These are phyloP conservation scores for Annulohypoxylon truncatum DNA, from an alignment of 2,329 filamentous ascomycete genomes.

Conservation along the genomic window DNA sequence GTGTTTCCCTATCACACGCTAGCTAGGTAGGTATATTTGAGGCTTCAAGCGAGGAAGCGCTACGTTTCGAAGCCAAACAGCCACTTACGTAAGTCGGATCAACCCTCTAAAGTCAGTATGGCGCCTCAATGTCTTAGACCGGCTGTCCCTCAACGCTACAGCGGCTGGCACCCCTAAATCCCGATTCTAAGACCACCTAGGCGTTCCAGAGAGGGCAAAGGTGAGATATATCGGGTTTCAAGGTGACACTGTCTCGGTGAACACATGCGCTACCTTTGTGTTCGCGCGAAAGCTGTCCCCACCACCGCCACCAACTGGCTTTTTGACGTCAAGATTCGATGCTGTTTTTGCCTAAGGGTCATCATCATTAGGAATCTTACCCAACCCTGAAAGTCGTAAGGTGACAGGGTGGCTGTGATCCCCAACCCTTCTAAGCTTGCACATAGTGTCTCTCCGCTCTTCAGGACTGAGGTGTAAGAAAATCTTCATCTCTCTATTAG, in stretches of 20 bases:
- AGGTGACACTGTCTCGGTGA: constrained; percentile 35
- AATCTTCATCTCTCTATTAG: constrained; percentile 1
- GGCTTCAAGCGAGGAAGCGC: background rate
- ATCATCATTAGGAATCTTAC: constrained; percentile 3
- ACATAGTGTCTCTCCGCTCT: constrained; percentile 21
- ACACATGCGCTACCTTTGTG: constrained; percentile 10
- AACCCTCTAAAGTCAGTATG: constrained; percentile 12
- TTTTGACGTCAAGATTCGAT: constrained; percentile 10
- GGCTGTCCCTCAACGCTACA: constrained; percentile 25
- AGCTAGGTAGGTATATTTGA: background rate
- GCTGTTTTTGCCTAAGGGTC: background rate
- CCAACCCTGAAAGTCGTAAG: background rate
- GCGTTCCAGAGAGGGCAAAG: background rate
- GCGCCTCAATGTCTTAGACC: constrained; percentile 33
- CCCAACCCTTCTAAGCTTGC: background rate
- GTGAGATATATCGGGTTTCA: constrained; percentile 35
- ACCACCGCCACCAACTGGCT: background rate
- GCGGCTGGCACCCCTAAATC: constrained; percentile 36
- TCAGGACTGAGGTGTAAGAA: background rate
- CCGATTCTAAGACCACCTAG: constrained; percentile 28
- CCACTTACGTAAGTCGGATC: background rate
- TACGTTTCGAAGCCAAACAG: constrained; percentile 23
- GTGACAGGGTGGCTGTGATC: constrained; percentile 10
- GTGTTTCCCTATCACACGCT: background rate
- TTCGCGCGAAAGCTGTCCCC: background rate